These are phyloP conservation scores for Gracilaria domingensis DNA, from an alignment of 23 red algal species.

Conservation along the genomic window DNA sequence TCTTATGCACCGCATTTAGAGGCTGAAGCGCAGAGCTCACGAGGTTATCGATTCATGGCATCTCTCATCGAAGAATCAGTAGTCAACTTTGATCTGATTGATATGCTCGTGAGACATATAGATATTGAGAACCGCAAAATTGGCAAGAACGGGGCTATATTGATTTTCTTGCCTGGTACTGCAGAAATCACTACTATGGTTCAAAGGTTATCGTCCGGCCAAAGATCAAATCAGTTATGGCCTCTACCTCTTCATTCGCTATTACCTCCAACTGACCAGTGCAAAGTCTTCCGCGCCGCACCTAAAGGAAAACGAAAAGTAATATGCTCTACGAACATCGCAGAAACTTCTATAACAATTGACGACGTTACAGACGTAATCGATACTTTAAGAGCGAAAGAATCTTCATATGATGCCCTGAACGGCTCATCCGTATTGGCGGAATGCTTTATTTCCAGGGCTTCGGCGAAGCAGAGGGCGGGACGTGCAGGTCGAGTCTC, in stretches of 20 bases:
- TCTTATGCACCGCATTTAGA: not conserved
- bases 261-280: slow-evolving; percentile 82
- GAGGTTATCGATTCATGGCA: not conserved
- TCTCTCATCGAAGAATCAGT: slow-evolving; percentile 57
- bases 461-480: slow-evolving; percentile 88
- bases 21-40: not conserved
- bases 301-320: slow-evolving; percentile 88
- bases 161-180: slow-evolving; percentile 94
- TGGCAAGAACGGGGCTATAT: slow-evolving; percentile 75
- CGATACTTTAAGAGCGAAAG: slow-evolving; percentile 89
- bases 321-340: slow-evolving; percentile 95
- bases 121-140: slow-evolving; percentile 37
- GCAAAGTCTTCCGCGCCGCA: slow-evolving; percentile 61
- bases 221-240: slow-evolving; percentile 36
- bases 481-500: slow-evolving; percentile 94
- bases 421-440: slow-evolving; percentile 69
- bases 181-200: slow-evolving; percentile 82
- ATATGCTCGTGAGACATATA: slow-evolving; percentile 59
- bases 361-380: slow-evolving; percentile 92
- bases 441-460: slow-evolving; percentile 87
- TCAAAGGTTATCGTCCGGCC: slow-evolving; percentile 41
- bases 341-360: slow-evolving; percentile 96
- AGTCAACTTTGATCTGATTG: slow-evolving; percentile 82
- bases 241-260: slow-evolving; percentile 85
- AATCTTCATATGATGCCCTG: slow-evolving; percentile 62